Conservation (phyloP, 768 basidiomycete genomes). For the Leccinum longicurvipes region DNA sequence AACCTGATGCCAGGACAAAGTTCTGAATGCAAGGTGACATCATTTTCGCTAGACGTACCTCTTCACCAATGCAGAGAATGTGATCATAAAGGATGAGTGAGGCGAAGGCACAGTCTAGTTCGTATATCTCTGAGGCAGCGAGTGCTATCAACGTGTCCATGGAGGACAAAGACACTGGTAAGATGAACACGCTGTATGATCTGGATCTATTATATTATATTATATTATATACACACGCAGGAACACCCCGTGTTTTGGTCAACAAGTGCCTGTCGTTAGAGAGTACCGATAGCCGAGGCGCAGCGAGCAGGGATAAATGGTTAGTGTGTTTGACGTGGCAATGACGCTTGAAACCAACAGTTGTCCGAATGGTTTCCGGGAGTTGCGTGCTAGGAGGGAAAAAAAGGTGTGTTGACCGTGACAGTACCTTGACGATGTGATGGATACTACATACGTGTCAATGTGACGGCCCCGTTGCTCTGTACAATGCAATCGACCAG, state of each 20-base stretch:
- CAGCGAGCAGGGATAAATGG: not conserved
- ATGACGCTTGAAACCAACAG: not conserved
- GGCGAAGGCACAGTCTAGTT: not conserved
- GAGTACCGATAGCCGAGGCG: not conserved
- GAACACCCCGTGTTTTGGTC: not conserved
- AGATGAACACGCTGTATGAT: not conserved
- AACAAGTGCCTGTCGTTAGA: too few species aligned
- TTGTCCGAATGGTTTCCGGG: not conserved
- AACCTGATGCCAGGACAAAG: not conserved
- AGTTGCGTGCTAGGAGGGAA: too few species aligned
- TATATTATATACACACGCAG: not conserved
- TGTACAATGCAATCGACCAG: too few species aligned
- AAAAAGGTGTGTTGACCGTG: too few species aligned
- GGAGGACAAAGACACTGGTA: too few species aligned
- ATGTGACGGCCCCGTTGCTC: too few species aligned
- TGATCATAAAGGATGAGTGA: constrained; percentile 6
- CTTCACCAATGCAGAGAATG: constrained; percentile 2
- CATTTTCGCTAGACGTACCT: not conserved
- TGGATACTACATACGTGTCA: not conserved
- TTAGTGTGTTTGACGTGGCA: not conserved
- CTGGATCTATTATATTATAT: too few species aligned
- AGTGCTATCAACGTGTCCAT: not conserved
- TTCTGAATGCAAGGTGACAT: not conserved
- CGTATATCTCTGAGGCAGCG: not conserved
- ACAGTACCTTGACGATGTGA: too few species aligned